phyloP scores from a whole-genome alignment of 2,329 filamentous ascomycete genomes.

The Pseudonectria foliicola region DNA sequence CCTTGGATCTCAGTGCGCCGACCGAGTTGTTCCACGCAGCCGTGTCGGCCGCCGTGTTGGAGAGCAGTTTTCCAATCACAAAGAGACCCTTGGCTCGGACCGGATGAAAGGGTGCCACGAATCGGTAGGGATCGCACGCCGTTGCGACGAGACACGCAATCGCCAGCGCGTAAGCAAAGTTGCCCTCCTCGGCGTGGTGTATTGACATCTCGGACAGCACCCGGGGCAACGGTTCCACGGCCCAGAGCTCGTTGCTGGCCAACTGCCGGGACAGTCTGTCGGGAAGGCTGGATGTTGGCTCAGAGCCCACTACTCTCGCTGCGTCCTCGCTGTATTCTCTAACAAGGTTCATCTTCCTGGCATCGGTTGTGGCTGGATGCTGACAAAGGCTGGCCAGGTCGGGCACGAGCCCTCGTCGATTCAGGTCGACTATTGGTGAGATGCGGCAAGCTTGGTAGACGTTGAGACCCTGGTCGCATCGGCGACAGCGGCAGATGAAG shows the following conservation, averaged over 20 bases:
- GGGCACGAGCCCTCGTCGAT: slow-evolving; percentile 38
- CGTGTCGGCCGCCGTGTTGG: slow-evolving; percentile 38
- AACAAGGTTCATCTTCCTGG: slow-evolving; percentile 10
- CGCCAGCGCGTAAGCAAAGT: slow-evolving; percentile 37
- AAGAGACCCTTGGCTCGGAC: slow-evolving; percentile 45
- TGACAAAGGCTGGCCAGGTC: slow-evolving; percentile 26
- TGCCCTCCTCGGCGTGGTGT: slow-evolving; percentile 35
- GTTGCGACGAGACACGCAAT: slow-evolving; percentile 41
- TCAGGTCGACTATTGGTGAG: slow-evolving; percentile 36
- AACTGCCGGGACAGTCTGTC: slow-evolving; percentile 19
- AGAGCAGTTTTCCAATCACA: slow-evolving; percentile 44
- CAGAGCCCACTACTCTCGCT: slow-evolving; percentile 20
- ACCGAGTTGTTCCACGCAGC: slow-evolving; percentile 20
- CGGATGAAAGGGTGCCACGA: slow-evolving; percentile 42
- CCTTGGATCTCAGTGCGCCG: slow-evolving; percentile 17
- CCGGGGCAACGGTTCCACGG: slow-evolving; percentile 41
- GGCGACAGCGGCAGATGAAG: slow-evolving; percentile 44
- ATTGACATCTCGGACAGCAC: slow-evolving; percentile 38
- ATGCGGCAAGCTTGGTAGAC: slow-evolving; percentile 44
- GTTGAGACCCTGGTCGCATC: slow-evolving; percentile 44
- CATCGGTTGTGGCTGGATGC: slow-evolving; percentile 20
- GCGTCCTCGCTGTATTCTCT: slow-evolving; percentile 19
- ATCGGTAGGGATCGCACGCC: slow-evolving; percentile 42
- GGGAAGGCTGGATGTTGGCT: slow-evolving; percentile 16
- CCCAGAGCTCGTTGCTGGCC: slow-evolving; percentile 32